phyloP scores from a whole-genome alignment of 495 filamentous ascomycete genomes.

The Annulohypoxylon maeteangense region DNA sequence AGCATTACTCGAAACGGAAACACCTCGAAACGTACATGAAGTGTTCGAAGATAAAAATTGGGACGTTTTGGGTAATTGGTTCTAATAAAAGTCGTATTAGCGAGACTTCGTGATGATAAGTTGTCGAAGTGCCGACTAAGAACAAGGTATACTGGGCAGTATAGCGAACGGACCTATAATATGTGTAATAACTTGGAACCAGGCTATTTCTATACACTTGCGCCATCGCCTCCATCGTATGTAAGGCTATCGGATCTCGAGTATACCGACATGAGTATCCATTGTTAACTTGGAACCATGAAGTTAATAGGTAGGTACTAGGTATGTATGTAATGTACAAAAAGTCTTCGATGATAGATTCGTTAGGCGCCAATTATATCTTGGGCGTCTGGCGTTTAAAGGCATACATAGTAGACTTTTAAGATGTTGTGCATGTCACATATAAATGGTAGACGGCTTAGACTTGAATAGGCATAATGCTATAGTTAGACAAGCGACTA shows the following conservation, averaged over 20 bases:
- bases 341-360: not conserved
- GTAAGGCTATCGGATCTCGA: not conserved
- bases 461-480: constrained; percentile 5
- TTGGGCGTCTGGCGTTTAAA: not conserved
- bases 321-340: not conserved
- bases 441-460: not conserved
- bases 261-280: not conserved
- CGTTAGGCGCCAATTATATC: constrained; percentile 9
- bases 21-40: constrained; percentile 7
- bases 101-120: not conserved
- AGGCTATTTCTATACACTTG: not conserved
- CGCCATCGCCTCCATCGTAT: not conserved
- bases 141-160: not conserved
- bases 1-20: constrained; percentile 11
- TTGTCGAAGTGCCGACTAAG: not conserved
- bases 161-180: not conserved
- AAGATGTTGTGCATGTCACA: constrained; percentile 4
- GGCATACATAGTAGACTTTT: not conserved
- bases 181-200: not conserved
- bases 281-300: not conserved
- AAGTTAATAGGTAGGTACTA: no score
- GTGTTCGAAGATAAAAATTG: not conserved
- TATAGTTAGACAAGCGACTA: not conserved
- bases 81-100: not conserved
- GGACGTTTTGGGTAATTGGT: not conserved